Evolutionary conservation across 441 rosid species (phyloP).

Genomic region (Lepidium campestre): DNA sequence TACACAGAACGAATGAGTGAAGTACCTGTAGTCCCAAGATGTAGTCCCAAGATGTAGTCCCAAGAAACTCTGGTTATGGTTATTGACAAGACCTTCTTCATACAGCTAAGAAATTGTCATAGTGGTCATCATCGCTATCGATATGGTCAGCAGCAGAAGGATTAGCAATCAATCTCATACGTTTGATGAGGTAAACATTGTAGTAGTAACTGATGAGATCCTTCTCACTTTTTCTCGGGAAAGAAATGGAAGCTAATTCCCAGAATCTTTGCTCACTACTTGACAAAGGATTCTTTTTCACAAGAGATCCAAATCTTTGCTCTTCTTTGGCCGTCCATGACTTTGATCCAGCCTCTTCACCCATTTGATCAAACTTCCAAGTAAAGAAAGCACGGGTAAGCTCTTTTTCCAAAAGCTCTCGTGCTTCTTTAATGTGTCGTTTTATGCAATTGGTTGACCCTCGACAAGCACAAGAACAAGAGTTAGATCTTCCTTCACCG

Average conservation of each 20-base stretch:
- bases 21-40: slow-evolving; percentile 9
- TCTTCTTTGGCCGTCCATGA: slow-evolving; percentile 39
- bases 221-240: slow-evolving; percentile 28
- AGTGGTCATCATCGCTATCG: slow-evolving; percentile 38
- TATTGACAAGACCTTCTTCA: slow-evolving; percentile 12
- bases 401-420: slow-evolving; percentile 23
- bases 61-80: neutral
- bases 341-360: slow-evolving; percentile 22
- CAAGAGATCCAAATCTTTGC: slow-evolving; percentile 22
- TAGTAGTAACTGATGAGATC: slow-evolving; percentile 36
- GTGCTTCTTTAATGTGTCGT: slow-evolving; percentile 27
- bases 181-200: slow-evolving; percentile 35
- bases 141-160: slow-evolving; percentile 18
- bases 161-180: slow-evolving; percentile 23
- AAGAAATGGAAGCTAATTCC: slow-evolving; percentile 23
- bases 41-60: neutral
- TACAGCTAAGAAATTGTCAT: slow-evolving; percentile 10
- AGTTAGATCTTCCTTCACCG: slow-evolving; percentile 34
- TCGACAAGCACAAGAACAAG: slow-evolving; percentile 29
- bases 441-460: slow-evolving; percentile 32
- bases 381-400: slow-evolving; percentile 32
- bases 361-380: slow-evolving; percentile 43
- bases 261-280: slow-evolving; percentile 17
- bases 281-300: slow-evolving; percentile 23
- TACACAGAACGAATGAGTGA: neutral